phyloP scores from a whole-genome alignment of 2,329 filamentous ascomycete species.

The Aureobasidium namibiae region DNA sequence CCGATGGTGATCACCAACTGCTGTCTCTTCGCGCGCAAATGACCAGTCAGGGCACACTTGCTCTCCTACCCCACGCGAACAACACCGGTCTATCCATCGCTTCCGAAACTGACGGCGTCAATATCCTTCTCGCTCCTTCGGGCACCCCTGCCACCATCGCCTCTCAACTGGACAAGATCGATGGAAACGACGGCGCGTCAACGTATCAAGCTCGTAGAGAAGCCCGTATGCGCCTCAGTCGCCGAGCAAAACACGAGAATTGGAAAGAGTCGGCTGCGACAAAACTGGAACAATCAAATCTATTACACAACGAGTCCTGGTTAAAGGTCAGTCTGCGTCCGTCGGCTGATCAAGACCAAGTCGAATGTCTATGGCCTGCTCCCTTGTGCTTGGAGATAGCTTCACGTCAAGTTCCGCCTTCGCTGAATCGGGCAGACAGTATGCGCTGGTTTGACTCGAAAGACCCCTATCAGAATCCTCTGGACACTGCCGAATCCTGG shows the following conservation, averaged over 20 bases:
- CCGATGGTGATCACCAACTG: not conserved
- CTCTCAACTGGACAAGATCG: not conserved
- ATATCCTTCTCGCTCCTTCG: slow-evolving; percentile 9
- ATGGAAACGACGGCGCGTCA: not conserved
- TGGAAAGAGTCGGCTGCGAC: not conserved
- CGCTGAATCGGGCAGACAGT: not conserved
- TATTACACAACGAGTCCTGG: not conserved
- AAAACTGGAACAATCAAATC: not conserved
- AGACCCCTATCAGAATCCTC: slow-evolving; percentile 11
- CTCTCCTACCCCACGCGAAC: slow-evolving; percentile 1
- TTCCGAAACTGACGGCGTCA: not conserved
- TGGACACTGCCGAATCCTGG: slow-evolving; percentile 13
- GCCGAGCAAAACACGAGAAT: not conserved
- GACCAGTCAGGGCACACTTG: slow-evolving; percentile 6
- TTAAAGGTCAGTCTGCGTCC: not conserved
- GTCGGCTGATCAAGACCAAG: not conserved
- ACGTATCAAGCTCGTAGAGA: slow-evolving; percentile 1
- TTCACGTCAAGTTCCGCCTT: not conserved
- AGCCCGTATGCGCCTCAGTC: slow-evolving; percentile 7
- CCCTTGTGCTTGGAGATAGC: not conserved
- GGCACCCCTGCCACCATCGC: slow-evolving; percentile 1
- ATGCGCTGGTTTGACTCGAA: slow-evolving; percentile 3
- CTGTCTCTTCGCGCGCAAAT: slow-evolving; percentile 11
- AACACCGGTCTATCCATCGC: not conserved
- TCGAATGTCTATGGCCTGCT: slow-evolving; percentile 4